Conservation (phyloP, 164 flowering plant genomes). For the Annona cherimola region DNA sequence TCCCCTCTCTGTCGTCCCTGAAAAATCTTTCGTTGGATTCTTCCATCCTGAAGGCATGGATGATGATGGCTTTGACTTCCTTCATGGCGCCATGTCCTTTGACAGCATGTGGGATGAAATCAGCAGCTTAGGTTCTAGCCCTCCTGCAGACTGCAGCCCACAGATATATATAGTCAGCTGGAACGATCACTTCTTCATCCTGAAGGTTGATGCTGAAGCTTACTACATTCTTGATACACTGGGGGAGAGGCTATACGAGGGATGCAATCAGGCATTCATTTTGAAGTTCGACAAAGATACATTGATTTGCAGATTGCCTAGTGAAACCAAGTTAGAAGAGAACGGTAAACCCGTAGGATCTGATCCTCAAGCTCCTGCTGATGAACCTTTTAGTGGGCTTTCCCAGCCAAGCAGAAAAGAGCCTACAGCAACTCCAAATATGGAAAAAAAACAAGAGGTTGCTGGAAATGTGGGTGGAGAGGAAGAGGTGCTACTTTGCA, state of each 20-base stretch:
- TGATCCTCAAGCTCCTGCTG: conserved; percentile 29
- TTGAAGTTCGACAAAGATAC: conserved; percentile 72
- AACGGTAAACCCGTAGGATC: conserved; percentile 21
- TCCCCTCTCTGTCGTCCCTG: conserved; percentile 56
- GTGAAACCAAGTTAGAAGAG: conserved; percentile 30
- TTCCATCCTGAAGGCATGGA: conserved; percentile 78
- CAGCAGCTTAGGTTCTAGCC: conserved; percentile 29
- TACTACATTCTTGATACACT: conserved; percentile 89
- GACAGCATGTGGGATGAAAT: conserved; percentile 98
- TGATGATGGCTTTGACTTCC: conserved; percentile 67
- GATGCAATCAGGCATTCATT: conserved; percentile 88
- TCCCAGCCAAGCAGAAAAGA: conserved; percentile 21
- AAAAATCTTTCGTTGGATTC: conserved; percentile 84
- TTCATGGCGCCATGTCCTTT: conserved; percentile 94
- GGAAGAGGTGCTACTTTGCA: conserved; percentile 52
- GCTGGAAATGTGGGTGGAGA: conserved; percentile 16
- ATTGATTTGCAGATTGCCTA: conserved; percentile 38
- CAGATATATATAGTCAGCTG: conserved; percentile 80
- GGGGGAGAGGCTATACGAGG: conserved; percentile 92
- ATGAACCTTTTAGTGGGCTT: conserved; percentile 21
- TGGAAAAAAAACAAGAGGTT: conserved; percentile 31
- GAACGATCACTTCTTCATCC: conserved; percentile 95
- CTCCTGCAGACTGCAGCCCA: conserved; percentile 27
- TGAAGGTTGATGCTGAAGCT: conserved; percentile 83
- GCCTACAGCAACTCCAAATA: conserved; percentile 4